phyloP scores from a whole-genome alignment of 345 rosid genomes.

The Moricandia arvensis region DNA sequence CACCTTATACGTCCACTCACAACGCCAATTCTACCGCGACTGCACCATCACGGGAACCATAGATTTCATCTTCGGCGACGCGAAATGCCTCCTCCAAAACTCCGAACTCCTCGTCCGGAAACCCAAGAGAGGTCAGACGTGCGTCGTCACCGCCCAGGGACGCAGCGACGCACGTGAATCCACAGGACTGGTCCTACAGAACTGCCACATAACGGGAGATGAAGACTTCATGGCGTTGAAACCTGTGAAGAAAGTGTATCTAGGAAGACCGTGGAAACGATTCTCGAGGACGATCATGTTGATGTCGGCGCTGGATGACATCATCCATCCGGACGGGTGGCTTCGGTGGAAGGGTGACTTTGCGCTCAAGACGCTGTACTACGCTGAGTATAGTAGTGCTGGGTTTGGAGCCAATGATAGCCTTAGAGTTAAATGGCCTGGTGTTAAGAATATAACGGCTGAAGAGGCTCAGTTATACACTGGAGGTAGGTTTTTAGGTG shows the following conservation, averaged over 20 bases:
- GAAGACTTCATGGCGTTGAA: slow-evolving; percentile 40
- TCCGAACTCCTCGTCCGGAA: slow-evolving; percentile 57
- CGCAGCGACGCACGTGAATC: slow-evolving; percentile 43
- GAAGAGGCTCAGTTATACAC: slow-evolving; percentile 39
- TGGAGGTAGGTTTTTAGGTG: slow-evolving; percentile 37
- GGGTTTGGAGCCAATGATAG: slow-evolving; percentile 59
- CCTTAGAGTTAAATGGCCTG: slow-evolving; percentile 57
- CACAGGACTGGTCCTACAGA: slow-evolving; percentile 57
- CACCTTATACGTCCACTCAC: slow-evolving; percentile 66
- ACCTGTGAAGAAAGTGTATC: slow-evolving; percentile 41
- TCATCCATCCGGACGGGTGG: slow-evolving; percentile 70
- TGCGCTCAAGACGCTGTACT: slow-evolving; percentile 52
- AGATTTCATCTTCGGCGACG: slow-evolving; percentile 69
- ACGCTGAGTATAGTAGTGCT: slow-evolving; percentile 52
- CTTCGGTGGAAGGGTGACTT: slow-evolving; percentile 44
- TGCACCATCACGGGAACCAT: slow-evolving; percentile 69
- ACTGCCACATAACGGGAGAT: slow-evolving; percentile 55
- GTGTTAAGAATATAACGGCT: slow-evolving; percentile 39
- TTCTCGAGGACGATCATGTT: slow-evolving; percentile 59
- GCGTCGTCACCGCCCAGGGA: slow-evolving; percentile 71
- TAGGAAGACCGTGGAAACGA: slow-evolving; percentile 74
- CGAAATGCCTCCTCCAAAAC: slow-evolving; percentile 58
- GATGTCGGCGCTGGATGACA: slow-evolving; percentile 50
- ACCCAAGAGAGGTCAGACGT: slow-evolving; percentile 46
- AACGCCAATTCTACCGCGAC: slow-evolving; percentile 72